Evolutionary conservation across 257 asterid species (phyloP), one percentile per base, ranked within the genome.

Genomic region (Galeopsis tetrahit): DNA sequence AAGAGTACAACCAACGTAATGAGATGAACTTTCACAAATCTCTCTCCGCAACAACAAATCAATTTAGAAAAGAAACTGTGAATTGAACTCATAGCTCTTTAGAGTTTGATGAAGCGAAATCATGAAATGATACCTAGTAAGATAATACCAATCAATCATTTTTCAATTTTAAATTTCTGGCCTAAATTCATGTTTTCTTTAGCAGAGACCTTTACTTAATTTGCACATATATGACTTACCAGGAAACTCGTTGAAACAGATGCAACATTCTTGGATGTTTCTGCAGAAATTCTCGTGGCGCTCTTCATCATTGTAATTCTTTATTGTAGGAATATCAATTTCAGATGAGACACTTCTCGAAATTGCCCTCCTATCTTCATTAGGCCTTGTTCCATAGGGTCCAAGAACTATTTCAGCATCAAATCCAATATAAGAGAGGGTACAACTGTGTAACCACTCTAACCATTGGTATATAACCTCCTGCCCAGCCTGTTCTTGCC

Each of bases 381-480:
- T 69, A 60, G 39, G 66, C 63, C 61, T 79, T 62, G 62, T 55
- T 5, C 77, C 85, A 66, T 84, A 85, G 34, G 92, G 92, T 66
- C 90, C 87, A 82, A 94, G 91, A 82, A 84, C 68, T 71, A 94
- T 82, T 77, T 88, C 90, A 69, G 66, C 68, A 35, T 89, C 92
- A 71, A 91, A 85, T 52, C 89, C 91, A 65, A 94, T 88, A 85
- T 81, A 79, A 62, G 92, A 76, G 82, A 94, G 93, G 43, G 93
- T 76, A 78, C 77, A 88, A 69, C 83, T 51, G 0, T 80, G 96
- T 74, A 94, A 63, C 97, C 97, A 91, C 61, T 89, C 96, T 63
- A 87, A 87, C 99, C 97, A 94, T 71, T 85, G 89, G 80, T 94
- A 91, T 68, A 94, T 73, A 78, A 94, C 87, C 78, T 94, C 97